Evolutionary conservation across 2,329 filamentous ascomycete species (phyloP), one percentile per base, ranked within the genome.

Genomic region (Penicillium sp.): DNA sequence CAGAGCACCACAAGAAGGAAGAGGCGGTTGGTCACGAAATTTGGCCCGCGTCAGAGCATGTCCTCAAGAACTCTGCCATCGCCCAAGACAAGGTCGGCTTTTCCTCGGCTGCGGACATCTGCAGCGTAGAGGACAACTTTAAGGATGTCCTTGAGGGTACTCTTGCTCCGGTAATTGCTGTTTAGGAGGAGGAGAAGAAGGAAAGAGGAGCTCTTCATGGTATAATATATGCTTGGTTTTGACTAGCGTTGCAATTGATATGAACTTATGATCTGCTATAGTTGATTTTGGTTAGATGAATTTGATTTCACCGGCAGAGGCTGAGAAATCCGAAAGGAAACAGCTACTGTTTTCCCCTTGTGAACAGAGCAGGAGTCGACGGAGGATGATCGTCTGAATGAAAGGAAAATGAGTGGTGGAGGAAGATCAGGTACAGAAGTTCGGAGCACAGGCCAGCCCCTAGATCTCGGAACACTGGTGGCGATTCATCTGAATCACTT

Each of bases 1-100:
- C 62, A 30, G 63, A 66, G 22, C 74, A 78, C 50, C 61, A 41
- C 38, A 57, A 64, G 43, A 61, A 62, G 25, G 74, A 79, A 50
- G 59, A 67, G 41, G 59, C 58, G 6, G 63, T 49, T 0, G 67
- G 67, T 3, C 50, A 59, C 29, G 68, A 77, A 54, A 73, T 77
- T 32, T 77, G 73, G 73, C 75, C 75, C 0, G 72, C 73, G 11
- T 38, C 54, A 30, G 56, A 57, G 33, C 47, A 18, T 2, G 30
- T 56, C 14, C 50, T 52, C 2, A 34, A 41, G 15, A 38, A 30
- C 10, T 49, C 50, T 4, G 10, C 30, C 2, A 40, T 41, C 6
- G 51, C 39, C 26, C 32, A 50, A 37, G 47, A 58, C 26, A 51
- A 12, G 39, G 48, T 15, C 20, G 18, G 10, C 16, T 51, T 57